Percentiles rank a stretch among this genome's conserved stretches.
Conservation (phyloP, 225 moss, liverwort and hornwort species). For the Bryum argenteum region DNA sequence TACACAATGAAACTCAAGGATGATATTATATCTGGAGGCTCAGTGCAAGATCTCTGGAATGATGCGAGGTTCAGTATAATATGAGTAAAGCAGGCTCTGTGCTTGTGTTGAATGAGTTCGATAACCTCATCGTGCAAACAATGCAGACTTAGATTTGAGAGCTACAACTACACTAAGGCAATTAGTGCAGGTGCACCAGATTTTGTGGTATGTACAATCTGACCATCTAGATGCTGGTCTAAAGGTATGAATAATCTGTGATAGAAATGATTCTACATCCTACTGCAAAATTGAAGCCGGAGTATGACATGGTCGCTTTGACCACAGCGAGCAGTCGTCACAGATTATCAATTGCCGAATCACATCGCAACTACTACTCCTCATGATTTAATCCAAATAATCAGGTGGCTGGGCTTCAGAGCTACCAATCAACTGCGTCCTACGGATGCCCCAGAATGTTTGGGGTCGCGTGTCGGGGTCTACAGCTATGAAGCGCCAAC, state of each 20-base stretch:
- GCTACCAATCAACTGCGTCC: constrained; percentile 73
- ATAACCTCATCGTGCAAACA: constrained; percentile 29
- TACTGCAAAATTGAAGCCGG: constrained; percentile 55
- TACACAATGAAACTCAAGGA: not conserved
- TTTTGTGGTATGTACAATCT: constrained; percentile 53
- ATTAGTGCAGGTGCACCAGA: constrained; percentile 32
- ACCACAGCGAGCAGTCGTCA: constrained; percentile 34
- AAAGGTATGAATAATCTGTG: constrained; percentile 35
- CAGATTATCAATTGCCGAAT: constrained; percentile 38
- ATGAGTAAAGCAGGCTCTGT: not conserved
- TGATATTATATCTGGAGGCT: not conserved
- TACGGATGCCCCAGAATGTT: constrained; percentile 94
- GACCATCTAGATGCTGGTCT: constrained; percentile 33
- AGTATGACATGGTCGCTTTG: constrained; percentile 29
- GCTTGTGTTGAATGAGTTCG: constrained; percentile 20
- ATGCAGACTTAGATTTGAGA: constrained; percentile 31
- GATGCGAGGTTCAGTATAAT: too few relatives aligned
- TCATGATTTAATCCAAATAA: constrained; percentile 33
- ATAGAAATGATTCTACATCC: constrained; percentile 37
- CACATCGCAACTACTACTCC: constrained; percentile 16
- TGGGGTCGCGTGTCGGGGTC: constrained; percentile 69
- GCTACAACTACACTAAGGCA: constrained; percentile 33
- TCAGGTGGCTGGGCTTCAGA: constrained; percentile 46
- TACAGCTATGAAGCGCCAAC: constrained; percentile 90
- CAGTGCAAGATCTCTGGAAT: not conserved